Evolutionary conservation across 2,329 filamentous ascomycete genomes (phyloP), one percentile per base, ranked within the genome.

Genomic region (Diaporthe helianthi): DNA sequence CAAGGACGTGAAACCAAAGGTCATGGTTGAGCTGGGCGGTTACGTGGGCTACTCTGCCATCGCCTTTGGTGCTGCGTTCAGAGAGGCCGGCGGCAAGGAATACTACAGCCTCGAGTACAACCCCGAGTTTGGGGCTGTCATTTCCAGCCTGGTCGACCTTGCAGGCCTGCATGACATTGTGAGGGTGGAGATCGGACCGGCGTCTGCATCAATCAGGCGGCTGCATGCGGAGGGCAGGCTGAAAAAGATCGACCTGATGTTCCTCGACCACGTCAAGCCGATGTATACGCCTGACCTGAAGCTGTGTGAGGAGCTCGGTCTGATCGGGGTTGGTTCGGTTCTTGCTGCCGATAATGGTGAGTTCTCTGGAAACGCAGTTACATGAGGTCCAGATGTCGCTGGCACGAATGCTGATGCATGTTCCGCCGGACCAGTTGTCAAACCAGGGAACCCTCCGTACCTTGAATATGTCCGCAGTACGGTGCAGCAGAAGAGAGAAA

Each of bases 41-140:
- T 96, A 95, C 78, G 85, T 94, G 24, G 93, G 93, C 51, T 96
- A 96, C 82, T 95, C 92, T 0, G 90, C 90, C 70, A 89, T 96
- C 70, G 83, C 93, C 1, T 95, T 94, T 75, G 91, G 87, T 53
- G 84, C 88, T 44, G 89, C 90, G 0, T 81, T 93, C 19, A 86
- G 86, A 69, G 68, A 85, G 61, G 85, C 85, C 3, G 91, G 90
- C 13, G 91, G 91, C 3, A 83, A 85, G 73, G 81, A 83, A 29
- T 94, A 93, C 80, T 90, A 86, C 77, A 92, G 89, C 74, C 81
- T 96, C 6, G 93, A 96, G 77, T 83, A 88, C 74, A 92, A 91
- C 74, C 89, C 92, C 0, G 89, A 91, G 72, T 95, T 93, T 74
- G 92, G 88, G 0, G 89, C 89, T 6, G 87, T 94, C 12, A 90